Conservation (phyloP, 2,329 filamentous ascomycete species). For the Alternaria triticimaculans region DNA sequence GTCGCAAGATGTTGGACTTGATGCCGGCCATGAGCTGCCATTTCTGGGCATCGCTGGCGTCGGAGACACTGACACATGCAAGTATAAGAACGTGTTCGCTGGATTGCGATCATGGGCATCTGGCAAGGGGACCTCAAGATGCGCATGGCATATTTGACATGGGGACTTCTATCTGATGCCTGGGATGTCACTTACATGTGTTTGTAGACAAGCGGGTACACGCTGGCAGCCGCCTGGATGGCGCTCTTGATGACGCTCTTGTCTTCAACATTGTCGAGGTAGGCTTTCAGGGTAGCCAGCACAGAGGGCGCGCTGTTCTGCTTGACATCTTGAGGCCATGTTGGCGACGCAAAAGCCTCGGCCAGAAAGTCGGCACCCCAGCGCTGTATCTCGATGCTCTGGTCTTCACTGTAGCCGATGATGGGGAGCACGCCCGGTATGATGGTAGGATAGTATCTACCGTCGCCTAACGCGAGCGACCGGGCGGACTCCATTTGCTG, state of each 20-base stretch:
- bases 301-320: conserved; percentile 78
- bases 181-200: conserved; percentile 78
- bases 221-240: conserved; percentile 86
- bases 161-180: conserved; percentile 30
- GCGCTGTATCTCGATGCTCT: conserved; percentile 77
- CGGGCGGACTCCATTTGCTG: conserved; percentile 89
- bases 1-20: conserved; percentile 84
- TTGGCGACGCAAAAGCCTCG: conserved; percentile 94
- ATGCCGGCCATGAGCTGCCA: conserved; percentile 91
- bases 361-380: conserved; percentile 97
- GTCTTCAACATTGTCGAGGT: conserved; percentile 68
- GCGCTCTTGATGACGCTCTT: conserved; percentile 80
- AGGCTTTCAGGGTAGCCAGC: conserved; percentile 71
- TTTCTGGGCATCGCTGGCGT: conserved; percentile 77
- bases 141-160: conserved; percentile 22
- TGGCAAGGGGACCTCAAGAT: conserved; percentile 18
- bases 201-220: conserved; percentile 90
- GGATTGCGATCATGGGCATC: conserved; percentile 22
- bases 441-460: conserved; percentile 88
- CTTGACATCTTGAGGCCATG: conserved; percentile 78
- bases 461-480: conserved; percentile 84
- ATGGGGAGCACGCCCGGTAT: conserved; percentile 93
- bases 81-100: conserved; percentile 42
- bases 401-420: conserved; percentile 73
- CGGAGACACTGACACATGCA: conserved; percentile 73